phyloP scores from a whole-genome alignment of 2,329 filamentous ascomycete genomes.

The Calonectria pauciramosa region DNA sequence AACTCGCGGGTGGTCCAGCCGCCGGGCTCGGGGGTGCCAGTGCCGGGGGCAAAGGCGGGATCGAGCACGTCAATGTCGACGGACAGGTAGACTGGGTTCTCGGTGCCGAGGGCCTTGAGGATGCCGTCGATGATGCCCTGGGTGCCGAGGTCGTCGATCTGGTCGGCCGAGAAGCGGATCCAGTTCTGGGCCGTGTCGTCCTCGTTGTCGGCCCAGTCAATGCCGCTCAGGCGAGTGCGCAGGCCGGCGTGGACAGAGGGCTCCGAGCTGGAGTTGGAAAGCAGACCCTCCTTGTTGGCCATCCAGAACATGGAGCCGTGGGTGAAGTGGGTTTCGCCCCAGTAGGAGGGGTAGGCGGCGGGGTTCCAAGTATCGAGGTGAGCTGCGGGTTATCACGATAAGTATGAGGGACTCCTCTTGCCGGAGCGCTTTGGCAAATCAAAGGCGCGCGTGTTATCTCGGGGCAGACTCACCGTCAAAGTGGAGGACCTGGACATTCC shows the following conservation, averaged over 20 bases:
- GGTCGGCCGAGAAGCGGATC: constrained; percentile 82
- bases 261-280: constrained; percentile 78
- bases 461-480: constrained; percentile 69
- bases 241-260: constrained; percentile 85
- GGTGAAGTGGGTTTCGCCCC: constrained; percentile 78
- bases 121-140: constrained; percentile 79
- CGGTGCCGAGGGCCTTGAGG: constrained; percentile 78
- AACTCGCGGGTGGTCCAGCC: constrained; percentile 93
- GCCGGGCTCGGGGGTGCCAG: constrained; percentile 90
- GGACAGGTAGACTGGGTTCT: constrained; percentile 84
- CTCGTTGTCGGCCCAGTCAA: constrained; percentile 76
- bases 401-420: background rate
- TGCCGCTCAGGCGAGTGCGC: constrained; percentile 79
- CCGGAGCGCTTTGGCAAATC: background rate
- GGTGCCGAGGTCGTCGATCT: constrained; percentile 86
- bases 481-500: constrained; percentile 77
- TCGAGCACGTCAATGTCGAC: constrained; percentile 90
- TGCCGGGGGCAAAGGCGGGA: constrained; percentile 76
- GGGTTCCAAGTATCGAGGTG: constrained; percentile 92
- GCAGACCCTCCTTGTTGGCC: constrained; percentile 83
- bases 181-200: constrained; percentile 84
- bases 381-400: constrained; percentile 44
- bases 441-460: background rate
- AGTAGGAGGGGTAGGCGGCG: constrained; percentile 82
- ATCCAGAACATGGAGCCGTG: constrained; percentile 96